Base-by-base conservation (phyloP, 176 grass and related monocot species). In the Alopecurus myosuroides region DNA sequence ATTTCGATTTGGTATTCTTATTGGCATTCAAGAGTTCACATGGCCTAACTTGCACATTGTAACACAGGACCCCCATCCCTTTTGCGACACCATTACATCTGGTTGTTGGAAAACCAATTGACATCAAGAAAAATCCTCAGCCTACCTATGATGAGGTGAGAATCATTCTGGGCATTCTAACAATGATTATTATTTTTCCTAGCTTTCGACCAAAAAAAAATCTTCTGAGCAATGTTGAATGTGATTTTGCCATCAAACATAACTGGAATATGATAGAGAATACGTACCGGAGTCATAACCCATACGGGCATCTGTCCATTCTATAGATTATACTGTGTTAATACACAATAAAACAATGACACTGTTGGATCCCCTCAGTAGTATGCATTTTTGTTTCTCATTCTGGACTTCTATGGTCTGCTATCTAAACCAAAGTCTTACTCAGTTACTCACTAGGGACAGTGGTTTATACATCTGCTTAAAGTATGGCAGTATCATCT, bases 131-230 rank as follows among this genome's bases (percentile, higher is more conserved):
- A 87, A 98, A 87, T 76, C 74, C 91, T 34, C 76, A 90, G 22
- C 93, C 93, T 72, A 89, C 91, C 2, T 20, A 66, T 78, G 93
- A 95, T 37, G 97, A 95, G 97, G 97, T 98, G 68, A 92, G 71
- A 70, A 85, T 34, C 58, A 53, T 90, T 34, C 25, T 66, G 8
- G 41, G 18, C 12, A 41, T 14, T 84, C 28, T 62, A 62, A 15
- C 58, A 30, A 29, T 7, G 26, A 30, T 30, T 62, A 13, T 29
- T 62, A 15, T 15, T 62, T 30, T 63, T 63, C 33, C 22, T 64
- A 44, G 42, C 70, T 48, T 18, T 12, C 48, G 2, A 71, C 28
- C 14, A 30, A n/a, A 67, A 25, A 25, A 18, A n/a, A 30, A 29
- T 45, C 8, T 20, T 19, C 66, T 34, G 18, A 25, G 80, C 17